A percentile compares a stretch with the other conserved stretches of the same genome.
phyloP scores from a whole-genome alignment of 192 early-diverging fungal genomes.

The Cetraspora pellucida region DNA sequence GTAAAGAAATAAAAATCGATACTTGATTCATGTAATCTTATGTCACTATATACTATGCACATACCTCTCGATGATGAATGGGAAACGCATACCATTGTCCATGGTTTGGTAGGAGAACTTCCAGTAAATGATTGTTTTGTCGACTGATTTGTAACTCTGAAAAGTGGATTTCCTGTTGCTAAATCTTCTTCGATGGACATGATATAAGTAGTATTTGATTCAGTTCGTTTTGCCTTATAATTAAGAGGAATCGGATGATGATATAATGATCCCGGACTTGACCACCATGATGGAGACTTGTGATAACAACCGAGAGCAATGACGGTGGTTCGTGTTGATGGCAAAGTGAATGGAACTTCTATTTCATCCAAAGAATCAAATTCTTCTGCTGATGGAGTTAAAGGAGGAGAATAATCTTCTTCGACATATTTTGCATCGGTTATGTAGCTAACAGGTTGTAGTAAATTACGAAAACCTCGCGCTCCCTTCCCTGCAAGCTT shows the following conservation, averaged over 20 bases:
- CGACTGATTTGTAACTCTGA: background rate
- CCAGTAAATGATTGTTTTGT: background rate
- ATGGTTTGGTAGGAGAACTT: constrained; percentile 1
- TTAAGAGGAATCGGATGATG: constrained; percentile 7
- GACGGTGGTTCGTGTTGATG: background rate
- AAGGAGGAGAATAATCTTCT: background rate
- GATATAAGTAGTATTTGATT: background rate
- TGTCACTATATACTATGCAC: background rate
- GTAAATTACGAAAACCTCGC: background rate
- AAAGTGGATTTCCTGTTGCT: background rate
- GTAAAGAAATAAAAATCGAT: constrained; percentile 34
- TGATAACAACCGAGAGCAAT: constrained; percentile 5
- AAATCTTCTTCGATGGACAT: constrained; percentile 4
- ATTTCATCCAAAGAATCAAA: background rate
- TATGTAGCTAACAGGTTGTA: background rate
- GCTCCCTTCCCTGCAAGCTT: background rate
- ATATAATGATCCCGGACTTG: constrained; percentile 1
- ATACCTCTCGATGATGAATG: background rate
- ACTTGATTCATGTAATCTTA: too few relatives aligned
- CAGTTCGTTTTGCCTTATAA: background rate
- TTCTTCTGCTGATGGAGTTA: background rate
- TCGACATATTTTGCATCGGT: background rate
- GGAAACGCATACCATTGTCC: background rate
- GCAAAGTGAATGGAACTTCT: background rate
- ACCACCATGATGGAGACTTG: constrained; percentile 1